Evolutionary conservation across 805 yeast genomes (phyloP), one percentile per base, ranked within the genome.

Genomic region (Yueomyces sinensis): DNA sequence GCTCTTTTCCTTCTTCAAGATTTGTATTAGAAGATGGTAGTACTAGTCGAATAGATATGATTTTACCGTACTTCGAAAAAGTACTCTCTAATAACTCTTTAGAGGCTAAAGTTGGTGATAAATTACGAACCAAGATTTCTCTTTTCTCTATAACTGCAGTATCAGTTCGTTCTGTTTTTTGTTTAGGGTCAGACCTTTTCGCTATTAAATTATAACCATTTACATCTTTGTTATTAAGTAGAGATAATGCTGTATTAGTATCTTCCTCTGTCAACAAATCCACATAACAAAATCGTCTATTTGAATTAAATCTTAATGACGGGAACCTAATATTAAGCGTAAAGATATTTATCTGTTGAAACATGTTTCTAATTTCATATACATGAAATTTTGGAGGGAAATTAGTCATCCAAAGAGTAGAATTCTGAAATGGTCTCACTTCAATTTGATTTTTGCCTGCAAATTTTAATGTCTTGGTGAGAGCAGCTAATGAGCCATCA

Each of bases 341-440:
- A 2, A 55, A 40, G 2, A 43, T 33, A 0, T 76, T 74, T 29
- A 45, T 47, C 2, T 52, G 31, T 0, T 48, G 37, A 46, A 82
- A 75, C 9, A 69, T 16, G 0, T 46, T 40, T 13, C 46, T 43
- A 0, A 83, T 33, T 4, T 63, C 57, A 0, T 50, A 53, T 17
- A 59, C 58, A 0, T 64, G 61, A 38, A 51, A 68, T 1, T 57
- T 46, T 2, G 82, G 77, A 0, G 93, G 86, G 45, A 70, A 82
- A 46, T 82, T 82, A 0, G 87, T 70, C 2, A 76, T 74, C 78
- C 83, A 83, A 1, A 82, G 38, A 0, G 84, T 77, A 27, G 70
- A 59, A 13, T 67, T 59, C 16, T 56, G 47, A 3, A 72, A 53
- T 25, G 68, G 54, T 3, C 49, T 50, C 0, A 82, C 79, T 3